Conservation (phyloP, 768 basidiomycete genomes). For the Tubosaeta sp. region DNA sequence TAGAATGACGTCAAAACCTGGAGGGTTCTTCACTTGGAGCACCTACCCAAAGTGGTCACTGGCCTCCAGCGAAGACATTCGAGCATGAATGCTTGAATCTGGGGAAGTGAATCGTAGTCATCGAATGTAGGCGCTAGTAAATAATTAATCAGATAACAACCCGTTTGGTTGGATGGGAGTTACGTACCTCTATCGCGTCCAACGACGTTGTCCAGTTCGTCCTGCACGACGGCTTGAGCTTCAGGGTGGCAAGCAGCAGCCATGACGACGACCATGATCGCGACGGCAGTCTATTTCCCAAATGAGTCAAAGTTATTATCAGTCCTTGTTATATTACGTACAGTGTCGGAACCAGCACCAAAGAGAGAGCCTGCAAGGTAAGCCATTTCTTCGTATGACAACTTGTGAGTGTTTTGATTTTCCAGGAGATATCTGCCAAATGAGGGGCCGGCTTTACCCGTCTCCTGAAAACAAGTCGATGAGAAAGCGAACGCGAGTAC, state of each 20-base stretch:
- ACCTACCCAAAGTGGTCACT: conserved; percentile 30
- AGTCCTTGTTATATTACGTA: conserved; percentile 12
- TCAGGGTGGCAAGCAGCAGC: conserved; percentile 54
- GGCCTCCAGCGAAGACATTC: conserved; percentile 43
- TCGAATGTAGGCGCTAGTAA: conserved; percentile 38
- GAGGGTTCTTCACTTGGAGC: not conserved
- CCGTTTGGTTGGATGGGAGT: not conserved
- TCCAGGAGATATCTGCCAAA: conserved; percentile 59
- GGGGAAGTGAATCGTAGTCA: conserved; percentile 34
- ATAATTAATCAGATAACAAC: not conserved
- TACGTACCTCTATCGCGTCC: conserved; percentile 37
- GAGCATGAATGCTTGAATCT: conserved; percentile 38
- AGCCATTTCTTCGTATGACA: conserved; percentile 54
- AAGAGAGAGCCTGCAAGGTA: conserved; percentile 64
- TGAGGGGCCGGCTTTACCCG: conserved; percentile 30
- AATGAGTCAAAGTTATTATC: not conserved
- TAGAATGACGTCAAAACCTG: conserved; percentile 1
- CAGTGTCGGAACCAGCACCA: conserved; percentile 63
- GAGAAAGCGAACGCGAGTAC: not conserved
- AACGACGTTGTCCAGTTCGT: conserved; percentile 50
- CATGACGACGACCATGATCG: conserved; percentile 53
- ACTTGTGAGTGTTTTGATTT: conserved; percentile 47
- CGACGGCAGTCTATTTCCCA: conserved; percentile 44
- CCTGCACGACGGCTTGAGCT: conserved; percentile 47
- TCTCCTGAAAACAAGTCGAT: conserved; percentile 10